Evolutionary conservation across 805 yeast genomes (phyloP).

Genomic region (Ogataea nitratoaversa): DNA sequence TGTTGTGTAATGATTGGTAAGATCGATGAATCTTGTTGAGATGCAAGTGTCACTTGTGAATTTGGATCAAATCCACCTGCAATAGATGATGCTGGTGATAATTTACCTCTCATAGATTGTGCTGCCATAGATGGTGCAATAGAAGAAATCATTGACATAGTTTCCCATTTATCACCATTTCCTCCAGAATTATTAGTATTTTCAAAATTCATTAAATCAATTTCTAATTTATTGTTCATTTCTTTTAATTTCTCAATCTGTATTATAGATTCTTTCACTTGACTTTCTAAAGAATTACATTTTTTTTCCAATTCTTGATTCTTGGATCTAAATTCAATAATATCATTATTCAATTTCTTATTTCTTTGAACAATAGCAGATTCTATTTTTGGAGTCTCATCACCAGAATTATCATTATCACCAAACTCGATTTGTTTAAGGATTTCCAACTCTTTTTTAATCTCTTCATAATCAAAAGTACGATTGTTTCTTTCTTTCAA

Average conservation of each 20-base stretch:
- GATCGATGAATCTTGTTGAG: slow-evolving; percentile 43
- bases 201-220: slow-evolving; percentile 62
- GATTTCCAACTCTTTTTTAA: slow-evolving; percentile 71
- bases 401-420: slow-evolving; percentile 28
- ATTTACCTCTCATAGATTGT: slow-evolving; percentile 13
- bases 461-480: slow-evolving; percentile 71
- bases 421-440: slow-evolving; percentile 77
- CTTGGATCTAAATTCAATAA: slow-evolving; percentile 61
- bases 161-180: slow-evolving; percentile 49
- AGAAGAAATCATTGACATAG: slow-evolving; percentile 66
- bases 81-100: slow-evolving; percentile 52
- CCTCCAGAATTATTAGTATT: slow-evolving; percentile 26
- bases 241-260: slow-evolving; percentile 40
- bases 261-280: slow-evolving; percentile 30
- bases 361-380: slow-evolving; percentile 57
- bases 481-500: slow-evolving; percentile 46
- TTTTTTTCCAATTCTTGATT: slow-evolving; percentile 43
- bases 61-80: slow-evolving; percentile 34
- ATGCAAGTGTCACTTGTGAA: slow-evolving; percentile 1
- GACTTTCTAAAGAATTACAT: slow-evolving; percentile 36
- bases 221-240: slow-evolving; percentile 63
- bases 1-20: slow-evolving; percentile 90
- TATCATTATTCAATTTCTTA: slow-evolving; percentile 65
- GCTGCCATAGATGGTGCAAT: slow-evolving; percentile 29
- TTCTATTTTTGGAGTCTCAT: slow-evolving; percentile 35